Percentiles rank a stretch among this genome's conserved stretches.
Evolutionary conservation across 2,329 filamentous ascomycete genomes (phyloP).

Genomic region (Mariannaea elegans): DNA sequence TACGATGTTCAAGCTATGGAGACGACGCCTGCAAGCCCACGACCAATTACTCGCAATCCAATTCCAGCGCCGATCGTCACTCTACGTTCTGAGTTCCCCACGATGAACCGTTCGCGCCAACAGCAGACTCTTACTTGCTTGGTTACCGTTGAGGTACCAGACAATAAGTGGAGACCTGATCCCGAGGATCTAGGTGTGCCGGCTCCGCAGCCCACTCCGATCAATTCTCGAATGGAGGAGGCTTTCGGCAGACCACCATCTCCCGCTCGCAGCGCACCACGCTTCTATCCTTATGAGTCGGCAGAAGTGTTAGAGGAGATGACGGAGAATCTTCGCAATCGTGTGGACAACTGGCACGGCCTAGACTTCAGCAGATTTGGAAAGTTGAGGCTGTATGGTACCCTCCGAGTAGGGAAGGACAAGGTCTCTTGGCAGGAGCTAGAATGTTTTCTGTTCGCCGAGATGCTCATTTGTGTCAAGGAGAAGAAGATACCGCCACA

Average conservation of each 20-base stretch:
- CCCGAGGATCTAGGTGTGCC: constrained; percentile 77
- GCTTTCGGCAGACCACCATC: constrained; percentile 66
- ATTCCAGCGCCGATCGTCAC: constrained; percentile 93
- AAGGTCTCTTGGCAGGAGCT: constrained; percentile 96
- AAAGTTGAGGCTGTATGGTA: constrained; percentile 88
- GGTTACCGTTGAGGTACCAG: constrained; percentile 91
- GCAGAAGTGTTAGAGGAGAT: constrained; percentile 82
- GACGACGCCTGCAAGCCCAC: constrained; percentile 79
- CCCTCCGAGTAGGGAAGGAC: constrained; percentile 93
- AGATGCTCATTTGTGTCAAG: constrained; percentile 99
- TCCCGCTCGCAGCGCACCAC: constrained; percentile 64
- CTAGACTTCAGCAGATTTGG: constrained; percentile 93
- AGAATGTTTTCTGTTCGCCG: constrained; percentile 95
- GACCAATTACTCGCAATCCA: constrained; percentile 78
- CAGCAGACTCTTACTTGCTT: constrained; percentile 96
- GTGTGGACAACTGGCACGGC: constrained; percentile 99
- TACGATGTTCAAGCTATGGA: constrained; percentile 98
- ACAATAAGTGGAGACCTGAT: constrained; percentile 89
- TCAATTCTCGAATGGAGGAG: constrained; percentile 59
- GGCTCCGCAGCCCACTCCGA: constrained; percentile 53
- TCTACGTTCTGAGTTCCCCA: constrained; percentile 95
- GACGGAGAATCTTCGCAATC: constrained; percentile 81
- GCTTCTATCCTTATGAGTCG: constrained; percentile 77
- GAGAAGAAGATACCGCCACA: constrained; percentile 79
- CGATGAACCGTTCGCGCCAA: constrained; percentile 87